Conservation (phyloP, 495 filamentous ascomycete species). For the Halenospora varia region DNA sequence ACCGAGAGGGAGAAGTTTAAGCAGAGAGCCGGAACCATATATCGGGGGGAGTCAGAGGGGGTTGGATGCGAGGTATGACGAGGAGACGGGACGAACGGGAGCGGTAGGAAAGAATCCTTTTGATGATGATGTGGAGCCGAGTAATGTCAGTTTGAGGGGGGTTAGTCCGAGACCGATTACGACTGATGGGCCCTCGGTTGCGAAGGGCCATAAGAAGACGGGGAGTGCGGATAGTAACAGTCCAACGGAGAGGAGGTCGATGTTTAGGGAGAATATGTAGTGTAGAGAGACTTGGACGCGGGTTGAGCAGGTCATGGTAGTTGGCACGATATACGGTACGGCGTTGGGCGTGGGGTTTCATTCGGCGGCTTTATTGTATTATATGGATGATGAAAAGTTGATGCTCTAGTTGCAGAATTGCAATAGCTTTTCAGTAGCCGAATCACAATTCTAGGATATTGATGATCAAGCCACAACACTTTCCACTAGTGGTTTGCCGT, state of each 20-base stretch:
- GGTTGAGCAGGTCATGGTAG: not conserved
- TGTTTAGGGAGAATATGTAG: constrained; percentile 50
- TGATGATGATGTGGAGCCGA: constrained; percentile 50
- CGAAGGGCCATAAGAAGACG: constrained; percentile 22
- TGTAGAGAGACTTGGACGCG: not conserved
- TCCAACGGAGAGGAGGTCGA: constrained; percentile 37
- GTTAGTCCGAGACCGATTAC: constrained; percentile 55
- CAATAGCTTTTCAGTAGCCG: not conserved
- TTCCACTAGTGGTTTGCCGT: no score
- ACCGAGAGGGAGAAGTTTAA: constrained; percentile 33
- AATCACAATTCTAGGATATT: no score
- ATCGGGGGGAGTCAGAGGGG: constrained; percentile 32
- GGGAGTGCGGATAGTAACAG: constrained; percentile 34
- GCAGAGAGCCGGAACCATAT: constrained; percentile 28
- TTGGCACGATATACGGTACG: not conserved
- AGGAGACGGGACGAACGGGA: constrained; percentile 34
- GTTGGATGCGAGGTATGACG: constrained; percentile 41
- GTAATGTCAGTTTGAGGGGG: constrained; percentile 49
- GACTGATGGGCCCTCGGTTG: constrained; percentile 28
- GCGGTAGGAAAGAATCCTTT: constrained; percentile 52
- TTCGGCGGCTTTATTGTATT: no score
- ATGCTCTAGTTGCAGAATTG: not conserved
- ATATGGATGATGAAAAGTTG: not conserved
- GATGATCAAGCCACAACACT: no score
- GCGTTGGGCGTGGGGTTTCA: not conserved